These are phyloP conservation scores for Physaria fendleri DNA, from an alignment of 345 rosid genomes.

Conservation along the genomic window DNA sequence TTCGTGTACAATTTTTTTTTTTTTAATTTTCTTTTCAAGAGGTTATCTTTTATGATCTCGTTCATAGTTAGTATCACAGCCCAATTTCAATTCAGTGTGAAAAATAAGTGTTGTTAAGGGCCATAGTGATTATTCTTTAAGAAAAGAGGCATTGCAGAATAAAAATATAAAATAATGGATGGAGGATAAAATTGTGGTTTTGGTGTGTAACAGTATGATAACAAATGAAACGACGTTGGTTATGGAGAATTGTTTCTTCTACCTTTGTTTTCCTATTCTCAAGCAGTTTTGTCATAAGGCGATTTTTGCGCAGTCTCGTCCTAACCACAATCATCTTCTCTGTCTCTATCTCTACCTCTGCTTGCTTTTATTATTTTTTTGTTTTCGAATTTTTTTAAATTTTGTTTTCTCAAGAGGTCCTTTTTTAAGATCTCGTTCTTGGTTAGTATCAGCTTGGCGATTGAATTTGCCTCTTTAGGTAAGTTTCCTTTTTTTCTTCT, in stretches of 20 bases:
- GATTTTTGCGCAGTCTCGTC: conserved; percentile 24
- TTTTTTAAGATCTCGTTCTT: conserved; percentile 26
- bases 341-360: conserved; percentile 35
- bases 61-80: too few species aligned
- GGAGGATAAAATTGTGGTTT: not conserved
- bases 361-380: conserved; percentile 9
- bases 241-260: not conserved
- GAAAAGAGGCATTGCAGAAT: too few species aligned
- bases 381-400: not conserved
- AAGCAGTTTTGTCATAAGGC: conserved; percentile 31
- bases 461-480: conserved; percentile 27
- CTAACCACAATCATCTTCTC: conserved; percentile 31
- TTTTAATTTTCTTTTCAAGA: too few species aligned
- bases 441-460: conserved; percentile 35
- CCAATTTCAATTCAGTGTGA: too few species aligned
- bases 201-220: not conserved
- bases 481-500: conserved; percentile 15
- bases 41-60: too few species aligned
- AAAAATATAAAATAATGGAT: not conserved
- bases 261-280: conserved; percentile 21
- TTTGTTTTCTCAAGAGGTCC: not conserved
- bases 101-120: too few species aligned
- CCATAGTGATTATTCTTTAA: too few species aligned
- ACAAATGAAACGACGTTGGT: not conserved
- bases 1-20: too few species aligned